Base-by-base conservation (phyloP, 495 filamentous ascomycete genomes). In the Talaromyces borbonicus region DNA sequence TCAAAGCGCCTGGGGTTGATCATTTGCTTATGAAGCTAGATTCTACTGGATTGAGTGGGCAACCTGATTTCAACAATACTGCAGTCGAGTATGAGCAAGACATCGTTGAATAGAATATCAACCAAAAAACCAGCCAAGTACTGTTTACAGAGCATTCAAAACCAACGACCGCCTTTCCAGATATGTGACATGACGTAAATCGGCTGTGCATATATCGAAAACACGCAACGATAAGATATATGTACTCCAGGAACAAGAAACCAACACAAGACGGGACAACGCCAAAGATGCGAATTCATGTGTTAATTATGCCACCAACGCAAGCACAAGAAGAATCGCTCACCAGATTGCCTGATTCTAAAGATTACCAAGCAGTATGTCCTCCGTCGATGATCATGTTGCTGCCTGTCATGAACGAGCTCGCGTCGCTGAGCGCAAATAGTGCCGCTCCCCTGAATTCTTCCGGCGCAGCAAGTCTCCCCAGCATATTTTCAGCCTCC, bases 11-110 rank as follows among this genome's bases (percentile, higher is more conserved):
- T 2, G 84, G 86, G 6, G 78, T 92, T 18, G 85, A 90, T 66
- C 69, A 84, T 43, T 66, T 94, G 57, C 57, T 94, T 35, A 89
- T 93, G 84, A 90, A 90, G 59, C 64, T 94, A 47, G 87, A 92
- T 66, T 87, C 86, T 66, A 75, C 66, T 26, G 71, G 66, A 48
- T 55, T 66, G 19, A 58, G 60, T 46, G 52, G 47, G 33, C 52
- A 44, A 45, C 19, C 36, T n/a, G 22, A 22, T n/a, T n/a, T 51
- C 19, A 23, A 41, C 25, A 7, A 22, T 23, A 16, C 9, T 46
- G 43, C 6, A 14, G 30, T 35, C 7, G 23, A 18, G 5, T 24
- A 31, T 27, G 43, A 46, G 19, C 30, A 29, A 1, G 29, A 36
- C 16, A 5, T 35, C 14, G 20, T 46, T n/a, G n/a, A n/a, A n/a